Conservation (phyloP, 768 basidiomycete species). For the Cyclocybe cylindracea region DNA sequence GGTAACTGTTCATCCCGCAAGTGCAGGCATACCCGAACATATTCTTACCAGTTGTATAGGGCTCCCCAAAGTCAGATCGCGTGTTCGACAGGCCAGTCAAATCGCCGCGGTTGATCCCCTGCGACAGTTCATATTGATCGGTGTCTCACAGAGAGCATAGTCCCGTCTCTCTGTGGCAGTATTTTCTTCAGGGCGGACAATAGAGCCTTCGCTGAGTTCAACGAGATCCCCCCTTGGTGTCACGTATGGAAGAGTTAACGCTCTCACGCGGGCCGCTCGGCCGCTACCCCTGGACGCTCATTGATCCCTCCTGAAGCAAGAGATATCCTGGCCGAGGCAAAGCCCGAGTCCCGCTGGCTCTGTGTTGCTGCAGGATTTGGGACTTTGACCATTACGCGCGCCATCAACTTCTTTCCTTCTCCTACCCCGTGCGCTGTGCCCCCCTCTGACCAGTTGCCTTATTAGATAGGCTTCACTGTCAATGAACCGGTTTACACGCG, state of each 20-base stretch:
- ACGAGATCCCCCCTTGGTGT: too few relatives aligned
- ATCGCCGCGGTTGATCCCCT: conserved; percentile 20
- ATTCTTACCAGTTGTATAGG: neutral
- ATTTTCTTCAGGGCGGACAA: neutral
- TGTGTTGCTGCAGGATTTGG: conserved; percentile 10
- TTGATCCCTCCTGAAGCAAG: too few relatives aligned
- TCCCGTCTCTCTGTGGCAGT: too few relatives aligned
- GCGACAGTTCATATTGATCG: neutral
- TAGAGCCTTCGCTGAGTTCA: neutral
- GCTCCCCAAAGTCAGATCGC: neutral
- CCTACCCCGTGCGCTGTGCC: conserved; percentile 15
- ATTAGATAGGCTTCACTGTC: conserved; percentile 17
- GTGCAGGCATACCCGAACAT: neutral
- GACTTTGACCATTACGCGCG: conserved; percentile 9
- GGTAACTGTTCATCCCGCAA: conserved; percentile 2
- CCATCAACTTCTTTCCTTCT: conserved; percentile 26
- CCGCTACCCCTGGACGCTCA: too few relatives aligned
- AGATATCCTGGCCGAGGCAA: neutral
- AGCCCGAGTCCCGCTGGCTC: conserved; percentile 14
- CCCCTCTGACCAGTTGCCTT: conserved; percentile 13
- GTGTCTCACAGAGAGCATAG: neutral
- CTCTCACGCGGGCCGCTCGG: too few relatives aligned
- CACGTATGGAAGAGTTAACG: too few relatives aligned
- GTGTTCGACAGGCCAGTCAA: conserved; percentile 13
- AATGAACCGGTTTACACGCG: conserved; percentile 20